Conservation (phyloP, 1,284 basidiomycete genomes). For the Ganoderma boninense region DNA sequence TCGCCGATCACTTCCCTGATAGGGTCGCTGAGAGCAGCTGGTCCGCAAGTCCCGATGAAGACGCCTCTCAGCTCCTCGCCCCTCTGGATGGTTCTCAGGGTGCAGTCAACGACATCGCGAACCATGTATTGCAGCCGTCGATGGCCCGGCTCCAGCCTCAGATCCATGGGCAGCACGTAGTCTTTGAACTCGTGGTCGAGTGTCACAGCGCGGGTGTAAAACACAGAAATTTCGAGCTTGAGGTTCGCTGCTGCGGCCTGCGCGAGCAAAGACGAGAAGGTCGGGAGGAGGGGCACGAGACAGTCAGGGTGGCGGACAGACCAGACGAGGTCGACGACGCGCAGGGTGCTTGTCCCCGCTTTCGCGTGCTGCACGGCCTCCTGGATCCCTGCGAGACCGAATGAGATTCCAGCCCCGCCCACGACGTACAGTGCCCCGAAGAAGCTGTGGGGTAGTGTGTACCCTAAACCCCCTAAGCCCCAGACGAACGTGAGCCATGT, state of each 20-base stretch:
- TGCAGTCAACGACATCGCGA: conserved; percentile 56
- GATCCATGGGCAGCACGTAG: conserved; percentile 47
- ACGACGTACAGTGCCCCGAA: conserved; percentile 73
- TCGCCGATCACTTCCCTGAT: conserved; percentile 57
- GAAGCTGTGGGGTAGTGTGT: conserved; percentile 66
- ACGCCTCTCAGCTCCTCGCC: conserved; percentile 55
- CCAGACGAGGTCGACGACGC: conserved; percentile 75
- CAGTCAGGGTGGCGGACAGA: conserved; percentile 64
- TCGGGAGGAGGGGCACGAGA: conserved; percentile 61
- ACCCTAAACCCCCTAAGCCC: conserved; percentile 57
- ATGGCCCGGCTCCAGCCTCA: conserved; percentile 58
- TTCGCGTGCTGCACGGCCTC: conserved; percentile 67
- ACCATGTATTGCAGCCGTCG: conserved; percentile 56
- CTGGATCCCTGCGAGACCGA: conserved; percentile 66
- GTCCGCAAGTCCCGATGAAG: conserved; percentile 74
- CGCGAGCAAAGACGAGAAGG: conserved; percentile 58
- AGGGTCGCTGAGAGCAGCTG: conserved; percentile 60
- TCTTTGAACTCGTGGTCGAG: conserved; percentile 42
- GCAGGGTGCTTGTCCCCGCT: conserved; percentile 52
- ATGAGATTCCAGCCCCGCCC: conserved; percentile 80
- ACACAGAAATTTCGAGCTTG: conserved; percentile 58
- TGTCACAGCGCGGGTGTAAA: conserved; percentile 66
- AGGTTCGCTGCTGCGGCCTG: conserved; percentile 46
- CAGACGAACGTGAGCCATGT: neutral
- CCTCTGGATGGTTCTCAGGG: conserved; percentile 43